These are phyloP conservation scores for Paecilomyces sp. DNA, from an alignment of 2,329 filamentous ascomycete genomes.

Conservation along the genomic window DNA sequence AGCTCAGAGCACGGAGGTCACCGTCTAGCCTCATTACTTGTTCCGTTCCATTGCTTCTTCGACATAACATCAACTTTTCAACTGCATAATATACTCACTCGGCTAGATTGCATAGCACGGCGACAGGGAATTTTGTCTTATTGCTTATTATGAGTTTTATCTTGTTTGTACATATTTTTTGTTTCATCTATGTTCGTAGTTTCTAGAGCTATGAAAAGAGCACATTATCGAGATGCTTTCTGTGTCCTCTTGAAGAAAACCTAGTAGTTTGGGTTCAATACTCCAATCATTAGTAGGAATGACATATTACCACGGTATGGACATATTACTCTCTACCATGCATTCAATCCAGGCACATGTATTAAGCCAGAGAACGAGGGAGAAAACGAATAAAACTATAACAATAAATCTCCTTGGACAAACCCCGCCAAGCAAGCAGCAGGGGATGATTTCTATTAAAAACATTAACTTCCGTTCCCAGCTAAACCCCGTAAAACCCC, in stretches of 20 bases:
- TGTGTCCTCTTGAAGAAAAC: not conserved
- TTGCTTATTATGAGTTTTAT: not conserved
- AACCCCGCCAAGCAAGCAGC: not conserved
- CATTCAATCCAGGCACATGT: not conserved
- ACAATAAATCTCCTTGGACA: not conserved
- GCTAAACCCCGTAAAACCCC: not conserved
- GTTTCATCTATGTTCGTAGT: not conserved
- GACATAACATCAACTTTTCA: not conserved
- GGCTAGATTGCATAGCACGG: not conserved
- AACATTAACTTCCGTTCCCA: not conserved
- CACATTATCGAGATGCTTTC: not conserved
- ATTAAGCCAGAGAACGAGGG: not conserved
- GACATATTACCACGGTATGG: not conserved
- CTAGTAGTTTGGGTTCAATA: not conserved
- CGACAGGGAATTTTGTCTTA: not conserved
- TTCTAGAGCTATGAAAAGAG: not conserved
- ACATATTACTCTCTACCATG: not conserved
- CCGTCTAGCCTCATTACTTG: slow-evolving; percentile 1
- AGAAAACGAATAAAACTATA: not conserved
- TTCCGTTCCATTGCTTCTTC: slow-evolving; percentile 7
- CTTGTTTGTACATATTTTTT: not conserved
- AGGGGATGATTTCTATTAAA: not conserved
- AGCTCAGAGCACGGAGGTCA: slow-evolving; percentile 4
- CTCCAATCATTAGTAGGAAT: not conserved
- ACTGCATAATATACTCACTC: not conserved